Evolutionary conservation across 345 rosid genomes (phyloP).

Genomic region (Triadica sebifera): DNA sequence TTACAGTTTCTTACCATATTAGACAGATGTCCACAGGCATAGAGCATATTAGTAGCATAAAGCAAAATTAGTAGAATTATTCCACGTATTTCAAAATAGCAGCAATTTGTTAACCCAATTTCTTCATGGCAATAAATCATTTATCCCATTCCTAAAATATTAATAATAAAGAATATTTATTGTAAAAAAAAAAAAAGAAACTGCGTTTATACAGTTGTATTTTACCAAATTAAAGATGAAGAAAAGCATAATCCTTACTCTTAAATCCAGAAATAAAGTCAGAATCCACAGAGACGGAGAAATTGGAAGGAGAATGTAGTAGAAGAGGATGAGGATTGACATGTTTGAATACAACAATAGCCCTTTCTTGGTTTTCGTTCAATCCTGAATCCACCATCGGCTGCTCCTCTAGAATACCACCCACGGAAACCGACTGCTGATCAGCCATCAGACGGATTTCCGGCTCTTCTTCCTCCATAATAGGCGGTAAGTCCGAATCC

Average conservation of each 20-base stretch:
- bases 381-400: background rate
- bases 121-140: no score
- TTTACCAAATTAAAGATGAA: background rate
- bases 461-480: constrained; percentile 39
- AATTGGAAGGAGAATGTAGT: constrained; percentile 23
- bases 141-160: no score
- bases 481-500: constrained; percentile 59
- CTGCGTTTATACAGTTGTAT: no score
- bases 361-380: constrained; percentile 49
- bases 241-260: constrained; percentile 32
- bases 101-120: no score
- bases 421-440: background rate
- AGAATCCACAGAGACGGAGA: constrained; percentile 39
- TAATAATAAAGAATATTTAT: no score
- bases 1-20: no score
- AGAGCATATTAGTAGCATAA: no score
- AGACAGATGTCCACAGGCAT: no score
- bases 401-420: background rate
- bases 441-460: constrained; percentile 17
- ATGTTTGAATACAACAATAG: constrained; percentile 62
- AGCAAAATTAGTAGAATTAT: no score
- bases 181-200: no score
- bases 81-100: no score
- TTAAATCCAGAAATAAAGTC: constrained; percentile 46
- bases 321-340: constrained; percentile 13